phyloP scores from a whole-genome alignment of 805 yeast genomes.

The Candida coleopterorum region DNA sequence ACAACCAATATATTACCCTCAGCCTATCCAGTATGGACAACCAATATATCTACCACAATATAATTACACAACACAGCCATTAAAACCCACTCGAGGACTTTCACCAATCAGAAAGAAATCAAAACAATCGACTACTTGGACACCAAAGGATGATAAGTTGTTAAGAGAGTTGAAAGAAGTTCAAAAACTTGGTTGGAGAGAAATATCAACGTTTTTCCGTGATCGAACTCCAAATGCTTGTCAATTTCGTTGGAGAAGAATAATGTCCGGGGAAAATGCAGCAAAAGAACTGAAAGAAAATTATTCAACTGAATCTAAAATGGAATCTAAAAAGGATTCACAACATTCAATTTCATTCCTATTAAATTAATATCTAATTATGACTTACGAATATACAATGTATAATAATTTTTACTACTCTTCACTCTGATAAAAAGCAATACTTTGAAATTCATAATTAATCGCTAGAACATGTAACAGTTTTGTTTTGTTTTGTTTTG shows the following conservation, averaged over 20 bases:
- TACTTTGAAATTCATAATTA: too few species aligned
- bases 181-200: constrained; percentile 86
- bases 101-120: constrained; percentile 16
- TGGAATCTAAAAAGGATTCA: too few species aligned
- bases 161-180: constrained; percentile 75
- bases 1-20: constrained; percentile 1
- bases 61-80: background rate
- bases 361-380: constrained; percentile 22
- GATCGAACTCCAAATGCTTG: constrained; percentile 87
- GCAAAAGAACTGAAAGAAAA: constrained; percentile 4
- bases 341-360: constrained; percentile 27
- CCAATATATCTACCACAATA: background rate
- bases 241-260: constrained; percentile 83
- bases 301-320: too few species aligned
- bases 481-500: too few species aligned
- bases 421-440: too few species aligned
- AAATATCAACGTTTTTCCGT: constrained; percentile 71
- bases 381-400: too few species aligned
- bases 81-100: background rate
- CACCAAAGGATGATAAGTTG: constrained; percentile 68
- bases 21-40: constrained; percentile 1
- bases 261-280: constrained; percentile 33
- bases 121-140: constrained; percentile 55
- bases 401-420: too few species aligned
- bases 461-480: too few species aligned